These are phyloP conservation scores for Nephelium lappaceum DNA, from an alignment of 345 rosid genomes.

Conservation along the genomic window DNA sequence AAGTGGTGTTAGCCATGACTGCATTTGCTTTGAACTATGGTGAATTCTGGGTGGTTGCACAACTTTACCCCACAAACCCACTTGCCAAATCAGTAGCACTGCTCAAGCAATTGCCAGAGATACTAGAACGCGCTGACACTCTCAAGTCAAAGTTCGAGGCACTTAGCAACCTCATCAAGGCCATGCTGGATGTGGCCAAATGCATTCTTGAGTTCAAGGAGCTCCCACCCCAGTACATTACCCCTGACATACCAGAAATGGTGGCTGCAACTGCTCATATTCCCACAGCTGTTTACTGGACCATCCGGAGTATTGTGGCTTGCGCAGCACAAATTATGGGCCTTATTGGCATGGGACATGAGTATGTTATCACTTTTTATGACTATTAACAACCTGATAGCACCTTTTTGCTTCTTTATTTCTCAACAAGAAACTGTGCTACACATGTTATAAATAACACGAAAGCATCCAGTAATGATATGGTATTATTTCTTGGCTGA, in stretches of 20 bases:
- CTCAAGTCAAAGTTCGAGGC: constrained; percentile 46
- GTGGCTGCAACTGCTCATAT: constrained; percentile 38
- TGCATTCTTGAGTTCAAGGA: constrained; percentile 53
- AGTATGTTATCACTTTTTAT: constrained; percentile 38
- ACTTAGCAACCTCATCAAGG: constrained; percentile 35
- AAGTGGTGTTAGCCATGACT: constrained; percentile 53
- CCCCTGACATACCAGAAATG: constrained; percentile 35
- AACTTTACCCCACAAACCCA: constrained; percentile 47
- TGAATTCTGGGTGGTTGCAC: constrained; percentile 59
- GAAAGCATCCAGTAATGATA: background rate
- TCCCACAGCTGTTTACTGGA: constrained; percentile 69
- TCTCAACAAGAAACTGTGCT: background rate
- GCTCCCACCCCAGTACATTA: constrained; percentile 50
- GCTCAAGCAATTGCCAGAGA: constrained; percentile 58
- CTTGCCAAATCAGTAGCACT: constrained; percentile 59
- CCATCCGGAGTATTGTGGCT: constrained; percentile 45
- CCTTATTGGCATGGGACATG: constrained; percentile 49
- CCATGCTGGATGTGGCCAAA: constrained; percentile 46
- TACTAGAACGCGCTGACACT: constrained; percentile 31
- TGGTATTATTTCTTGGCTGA: background rate
- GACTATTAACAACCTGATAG: background rate
- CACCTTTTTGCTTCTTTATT: background rate
- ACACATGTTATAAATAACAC: background rate
- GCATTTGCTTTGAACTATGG: constrained; percentile 63
- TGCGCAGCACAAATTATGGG: constrained; percentile 50